These are phyloP conservation scores for Phoma sp. DNA, from an alignment of 2,329 filamentous ascomycete species.

Conservation along the genomic window DNA sequence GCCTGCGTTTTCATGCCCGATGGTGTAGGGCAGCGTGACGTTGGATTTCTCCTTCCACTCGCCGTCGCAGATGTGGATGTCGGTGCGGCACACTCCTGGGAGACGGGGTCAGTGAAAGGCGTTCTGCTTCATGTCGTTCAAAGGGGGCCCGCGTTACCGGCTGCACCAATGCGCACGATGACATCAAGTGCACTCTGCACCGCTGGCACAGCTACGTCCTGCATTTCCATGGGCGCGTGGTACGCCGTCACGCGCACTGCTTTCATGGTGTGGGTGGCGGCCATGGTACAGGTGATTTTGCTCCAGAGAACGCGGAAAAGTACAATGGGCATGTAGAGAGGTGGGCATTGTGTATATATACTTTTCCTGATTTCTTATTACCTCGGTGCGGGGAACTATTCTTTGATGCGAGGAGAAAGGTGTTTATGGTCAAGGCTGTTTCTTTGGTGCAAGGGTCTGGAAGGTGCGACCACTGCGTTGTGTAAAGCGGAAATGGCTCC, in stretches of 20 bases:
- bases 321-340: not conserved
- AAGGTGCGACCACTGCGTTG: not conserved
- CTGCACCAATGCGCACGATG: slow-evolving; percentile 3
- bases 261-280: slow-evolving; percentile 7
- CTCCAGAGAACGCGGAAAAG: not conserved
- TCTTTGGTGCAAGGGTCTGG: not conserved
- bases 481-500: slow-evolving; percentile 1
- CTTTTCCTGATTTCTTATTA: not conserved
- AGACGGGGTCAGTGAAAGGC: no score
- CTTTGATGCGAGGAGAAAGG: no score
- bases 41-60: slow-evolving; percentile 10
- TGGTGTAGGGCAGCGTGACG: slow-evolving; percentile 3
- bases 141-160: not conserved
- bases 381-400: not conserved
- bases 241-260: slow-evolving; percentile 5
- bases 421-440: not conserved
- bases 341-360: not conserved
- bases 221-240: slow-evolving; percentile 7
- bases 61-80: slow-evolving; percentile 9
- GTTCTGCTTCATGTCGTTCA: no score
- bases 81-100: slow-evolving; percentile 5
- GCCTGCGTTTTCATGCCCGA: slow-evolving; percentile 7
- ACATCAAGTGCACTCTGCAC: not conserved
- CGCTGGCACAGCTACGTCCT: slow-evolving; percentile 1
- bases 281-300: not conserved